phyloP scores from a whole-genome alignment of 257 asterid genomes.

The Sherardia arvensis region DNA sequence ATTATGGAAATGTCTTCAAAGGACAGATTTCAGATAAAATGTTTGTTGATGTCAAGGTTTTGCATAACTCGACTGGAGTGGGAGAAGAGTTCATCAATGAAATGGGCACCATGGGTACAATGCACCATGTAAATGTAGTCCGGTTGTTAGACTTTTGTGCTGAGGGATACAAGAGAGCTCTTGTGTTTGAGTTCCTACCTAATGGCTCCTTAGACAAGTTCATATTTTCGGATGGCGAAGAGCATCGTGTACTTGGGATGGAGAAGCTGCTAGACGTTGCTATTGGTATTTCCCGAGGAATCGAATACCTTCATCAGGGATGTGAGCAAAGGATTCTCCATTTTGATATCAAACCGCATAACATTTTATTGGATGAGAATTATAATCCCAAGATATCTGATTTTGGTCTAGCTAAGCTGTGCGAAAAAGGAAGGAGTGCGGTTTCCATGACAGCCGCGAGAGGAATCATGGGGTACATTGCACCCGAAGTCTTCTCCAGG shows the following conservation, averaged over 20 bases:
- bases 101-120: constrained; percentile 16
- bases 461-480: background rate
- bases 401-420: background rate
- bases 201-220: constrained; percentile 30
- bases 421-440: constrained; percentile 6
- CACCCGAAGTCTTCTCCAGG: background rate
- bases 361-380: background rate
- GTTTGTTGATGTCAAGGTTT: background rate
- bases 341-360: background rate
- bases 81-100: constrained; percentile 2
- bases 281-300: constrained; percentile 27
- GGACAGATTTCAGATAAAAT: background rate
- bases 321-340: background rate
- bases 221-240: constrained; percentile 20
- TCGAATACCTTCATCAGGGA: constrained; percentile 18
- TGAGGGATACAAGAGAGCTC: background rate
- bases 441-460: constrained; percentile 9
- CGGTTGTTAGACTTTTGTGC: background rate
- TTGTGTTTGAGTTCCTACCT: background rate
- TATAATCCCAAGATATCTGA: background rate
- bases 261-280: constrained; percentile 20
- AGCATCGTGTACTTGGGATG: constrained; percentile 11
- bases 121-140: background rate
- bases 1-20: constrained; percentile 20
- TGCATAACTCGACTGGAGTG: background rate